These are phyloP conservation scores for Prunus persica DNA, from an alignment of 306 rosid species.

Conservation along the genomic window DNA sequence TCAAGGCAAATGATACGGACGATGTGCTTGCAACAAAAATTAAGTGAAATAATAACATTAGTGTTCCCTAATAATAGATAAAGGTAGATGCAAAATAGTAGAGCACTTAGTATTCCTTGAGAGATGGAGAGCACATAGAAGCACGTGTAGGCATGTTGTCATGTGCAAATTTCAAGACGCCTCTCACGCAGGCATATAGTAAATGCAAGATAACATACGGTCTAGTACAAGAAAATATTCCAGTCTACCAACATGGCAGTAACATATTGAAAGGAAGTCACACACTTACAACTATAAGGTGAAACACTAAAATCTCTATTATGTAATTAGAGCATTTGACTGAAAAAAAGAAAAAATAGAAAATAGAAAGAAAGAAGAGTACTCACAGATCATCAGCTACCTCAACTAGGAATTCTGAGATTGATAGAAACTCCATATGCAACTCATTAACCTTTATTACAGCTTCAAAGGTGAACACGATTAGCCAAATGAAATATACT, in stretches of 20 bases:
- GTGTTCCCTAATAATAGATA: slow-evolving; percentile 21
- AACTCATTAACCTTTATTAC: slow-evolving; percentile 67
- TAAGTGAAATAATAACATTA: slow-evolving; percentile 9
- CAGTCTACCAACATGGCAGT: not conserved
- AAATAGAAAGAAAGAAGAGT: slow-evolving; percentile 18
- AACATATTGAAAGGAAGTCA: not conserved
- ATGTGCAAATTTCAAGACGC: not conserved
- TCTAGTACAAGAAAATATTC: not conserved
- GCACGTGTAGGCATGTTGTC: not conserved
- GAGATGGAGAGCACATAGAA: not conserved
- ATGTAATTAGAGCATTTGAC: not conserved
- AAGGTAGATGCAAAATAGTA: not conserved
- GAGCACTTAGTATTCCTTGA: not conserved
- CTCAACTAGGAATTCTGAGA: slow-evolving; percentile 88
- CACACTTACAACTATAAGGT: not conserved
- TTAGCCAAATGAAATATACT: slow-evolving; percentile 20
- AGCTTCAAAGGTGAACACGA: slow-evolving; percentile 40
- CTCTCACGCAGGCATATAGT: not conserved
- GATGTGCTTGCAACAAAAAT: slow-evolving; percentile 20
- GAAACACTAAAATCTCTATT: not conserved
- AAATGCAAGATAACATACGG: not conserved
- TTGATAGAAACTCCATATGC: slow-evolving; percentile 87
- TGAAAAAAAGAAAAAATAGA: not conserved
- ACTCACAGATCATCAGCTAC: slow-evolving; percentile 91
- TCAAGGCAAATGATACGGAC: slow-evolving; percentile 33